These are phyloP conservation scores for Aspergillus carbonarius DNA, from an alignment of 2,329 filamentous ascomycete genomes.

Conservation along the genomic window DNA sequence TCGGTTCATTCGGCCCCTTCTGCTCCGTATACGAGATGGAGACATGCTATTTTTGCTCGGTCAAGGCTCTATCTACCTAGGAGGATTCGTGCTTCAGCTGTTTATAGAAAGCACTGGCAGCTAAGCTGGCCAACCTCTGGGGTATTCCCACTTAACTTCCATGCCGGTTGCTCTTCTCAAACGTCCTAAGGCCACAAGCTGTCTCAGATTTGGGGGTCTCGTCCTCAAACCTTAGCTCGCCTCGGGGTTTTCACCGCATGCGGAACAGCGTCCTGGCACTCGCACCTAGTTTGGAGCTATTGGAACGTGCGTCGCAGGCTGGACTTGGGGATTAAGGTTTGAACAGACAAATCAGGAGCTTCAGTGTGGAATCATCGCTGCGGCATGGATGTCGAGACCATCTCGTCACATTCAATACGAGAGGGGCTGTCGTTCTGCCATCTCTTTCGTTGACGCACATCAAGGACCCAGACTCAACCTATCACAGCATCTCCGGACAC, in stretches of 20 bases:
- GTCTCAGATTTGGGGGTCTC: conserved; percentile 14
- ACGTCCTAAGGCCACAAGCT: conserved; percentile 4
- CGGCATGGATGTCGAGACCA: conserved; percentile 5
- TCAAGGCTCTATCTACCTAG: not conserved
- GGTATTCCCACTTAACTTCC: not conserved
- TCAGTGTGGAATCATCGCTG: conserved; percentile 9
- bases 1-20: not conserved
- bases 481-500: conserved; percentile 2
- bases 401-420: not conserved
- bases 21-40: not conserved
- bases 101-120: not conserved
- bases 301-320: conserved; percentile 17
- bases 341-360: conserved; percentile 11
- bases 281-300: conserved; percentile 7
- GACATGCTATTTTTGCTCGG: conserved; percentile 1
- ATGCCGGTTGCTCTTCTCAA: conserved; percentile 2
- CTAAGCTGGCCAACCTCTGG: conserved; percentile 2
- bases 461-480: not conserved
- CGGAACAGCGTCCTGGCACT: conserved; percentile 17
- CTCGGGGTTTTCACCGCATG: conserved; percentile 24
- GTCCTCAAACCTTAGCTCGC: conserved; percentile 18
- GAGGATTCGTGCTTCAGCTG: conserved; percentile 4
- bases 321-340: conserved; percentile 17
- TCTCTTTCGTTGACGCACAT: not conserved
- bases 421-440: not conserved